Percentiles rank a stretch among this genome's conserved stretches.
These are phyloP conservation scores for Nitzschia sp. DNA, from an alignment of 108 stramenopile species.

Conservation along the genomic window DNA sequence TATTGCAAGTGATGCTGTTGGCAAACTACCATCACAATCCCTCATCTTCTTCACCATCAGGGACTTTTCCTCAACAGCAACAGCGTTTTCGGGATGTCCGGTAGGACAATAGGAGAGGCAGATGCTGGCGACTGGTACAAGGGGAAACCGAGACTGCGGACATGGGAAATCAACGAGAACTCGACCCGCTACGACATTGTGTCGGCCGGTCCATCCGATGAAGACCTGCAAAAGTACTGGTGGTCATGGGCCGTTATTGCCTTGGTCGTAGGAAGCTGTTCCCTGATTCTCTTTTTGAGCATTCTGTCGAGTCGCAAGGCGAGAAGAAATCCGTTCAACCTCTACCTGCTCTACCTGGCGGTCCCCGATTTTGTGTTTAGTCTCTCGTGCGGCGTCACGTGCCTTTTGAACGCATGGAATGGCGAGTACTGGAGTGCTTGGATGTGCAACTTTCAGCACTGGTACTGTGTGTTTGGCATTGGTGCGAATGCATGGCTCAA, in stretches of 20 bases:
- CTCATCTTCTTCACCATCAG: no score
- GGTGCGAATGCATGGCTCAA: conserved; percentile 5
- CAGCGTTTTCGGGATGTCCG: no score
- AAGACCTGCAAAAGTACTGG: conserved; percentile 13
- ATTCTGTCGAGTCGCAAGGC: conserved; percentile 11
- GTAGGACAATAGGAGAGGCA: no score
- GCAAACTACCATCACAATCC: no score
- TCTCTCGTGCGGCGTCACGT: conserved; percentile 18
- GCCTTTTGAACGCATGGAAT: background rate
- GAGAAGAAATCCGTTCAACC: conserved; percentile 24
- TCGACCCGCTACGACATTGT: conserved; percentile 17
- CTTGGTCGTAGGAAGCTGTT: background rate
- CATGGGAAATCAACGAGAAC: conserved; percentile 9
- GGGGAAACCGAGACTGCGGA: background rate
- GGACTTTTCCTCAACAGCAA: no score
- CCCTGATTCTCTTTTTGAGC: conserved; percentile 17
- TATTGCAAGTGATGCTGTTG: no score
- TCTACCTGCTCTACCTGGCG: conserved; percentile 26
- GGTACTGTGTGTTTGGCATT: conserved; percentile 13
- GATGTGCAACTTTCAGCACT: conserved; percentile 13
- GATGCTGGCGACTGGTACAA: conserved; percentile 6
- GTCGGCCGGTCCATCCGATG: conserved; percentile 20
- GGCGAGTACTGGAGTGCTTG: background rate
- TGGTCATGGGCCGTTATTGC: background rate
- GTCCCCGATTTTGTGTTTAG: conserved; percentile 26